Evolutionary conservation across 2,329 filamentous ascomycete genomes (phyloP), one percentile per base, ranked within the genome.

Genomic region (Amauroascus verrucosus): DNA sequence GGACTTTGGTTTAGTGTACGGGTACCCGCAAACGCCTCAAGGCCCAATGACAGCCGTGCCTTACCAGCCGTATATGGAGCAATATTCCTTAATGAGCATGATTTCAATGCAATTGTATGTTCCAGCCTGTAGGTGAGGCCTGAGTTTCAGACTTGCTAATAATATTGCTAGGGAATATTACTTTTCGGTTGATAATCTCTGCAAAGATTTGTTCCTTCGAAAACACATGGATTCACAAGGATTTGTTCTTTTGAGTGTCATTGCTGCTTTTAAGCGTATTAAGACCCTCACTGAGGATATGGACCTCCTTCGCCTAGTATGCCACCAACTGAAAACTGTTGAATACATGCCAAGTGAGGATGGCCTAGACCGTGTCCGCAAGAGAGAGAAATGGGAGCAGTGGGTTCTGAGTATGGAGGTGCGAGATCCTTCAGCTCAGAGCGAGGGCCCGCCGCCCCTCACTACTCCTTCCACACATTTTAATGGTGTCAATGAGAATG

Each of bases 221-320:
- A 83, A 81, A 63, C 84, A 90, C 62, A 97, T 98, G 93, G 91
- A 98, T 66, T 87, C 86, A 0, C 87, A 97, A 67, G 93, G 93
- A 16, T 97, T 90, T 64, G 90, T 96, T 13, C 83, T 82, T 48
- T 73, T 98, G 49, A 77, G 79, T 32, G 79, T 95, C 55, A 84
- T 98, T 61, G 80, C 85, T 20, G 78, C 77, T n/a, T 98, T 98
- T 76, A 88, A 88, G 69, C 84, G 93, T 55, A 84, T 95, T 65
- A 84, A 83, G 68, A 73, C 79, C 26, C 72, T 94, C 28, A 85
- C 84, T 0, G 79, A 80, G 48, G 84, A 95, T 54, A 73, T 84
- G 54, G 82, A 87, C 37, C 69, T 90, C 53, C 74, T 97, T 56
- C 86, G 86, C 56, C 77, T 79, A 53, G 88, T 85, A 13, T 90